phyloP scores from a whole-genome alignment of 2,329 filamentous ascomycete species.

The Chrysoporthe austroafricana region DNA sequence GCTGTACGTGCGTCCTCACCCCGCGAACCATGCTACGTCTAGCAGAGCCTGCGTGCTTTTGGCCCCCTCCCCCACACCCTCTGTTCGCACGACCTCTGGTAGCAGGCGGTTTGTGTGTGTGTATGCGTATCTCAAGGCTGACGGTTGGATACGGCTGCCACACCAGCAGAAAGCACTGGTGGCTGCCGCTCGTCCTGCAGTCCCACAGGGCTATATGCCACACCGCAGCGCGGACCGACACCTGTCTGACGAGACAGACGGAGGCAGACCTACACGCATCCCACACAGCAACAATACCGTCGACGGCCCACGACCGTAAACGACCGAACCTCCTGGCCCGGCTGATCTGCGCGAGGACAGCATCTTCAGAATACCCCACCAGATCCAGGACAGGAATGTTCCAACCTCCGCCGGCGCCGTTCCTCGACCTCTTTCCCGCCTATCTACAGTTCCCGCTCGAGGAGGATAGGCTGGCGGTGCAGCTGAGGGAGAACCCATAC shows the following conservation, averaged over 20 bases:
- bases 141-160: background rate
- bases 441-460: slow-evolving; percentile 33
- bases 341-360: background rate
- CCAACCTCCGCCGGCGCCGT: slow-evolving; percentile 57
- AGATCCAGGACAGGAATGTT: slow-evolving; percentile 50
- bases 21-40: slow-evolving; percentile 1
- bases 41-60: background rate
- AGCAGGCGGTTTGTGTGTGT: background rate
- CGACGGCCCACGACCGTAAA: background rate
- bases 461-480: slow-evolving; percentile 41
- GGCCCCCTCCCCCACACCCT: background rate
- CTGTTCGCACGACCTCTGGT: background rate
- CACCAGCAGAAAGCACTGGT: slow-evolving; percentile 13
- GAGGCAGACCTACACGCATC: background rate
- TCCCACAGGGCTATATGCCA: slow-evolving; percentile 8
- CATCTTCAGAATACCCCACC: background rate
- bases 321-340: background rate
- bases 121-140: slow-evolving; percentile 17
- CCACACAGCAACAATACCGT: slow-evolving; percentile 7
- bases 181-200: slow-evolving; percentile 15
- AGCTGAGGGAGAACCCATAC: slow-evolving; percentile 39
- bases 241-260: slow-evolving; percentile 17
- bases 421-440: slow-evolving; percentile 39
- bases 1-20: slow-evolving; percentile 17
- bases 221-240: slow-evolving; percentile 9